phyloP scores from a whole-genome alignment of 2,329 filamentous ascomycete species.

The Aspergillus oerlinghausenensis region DNA sequence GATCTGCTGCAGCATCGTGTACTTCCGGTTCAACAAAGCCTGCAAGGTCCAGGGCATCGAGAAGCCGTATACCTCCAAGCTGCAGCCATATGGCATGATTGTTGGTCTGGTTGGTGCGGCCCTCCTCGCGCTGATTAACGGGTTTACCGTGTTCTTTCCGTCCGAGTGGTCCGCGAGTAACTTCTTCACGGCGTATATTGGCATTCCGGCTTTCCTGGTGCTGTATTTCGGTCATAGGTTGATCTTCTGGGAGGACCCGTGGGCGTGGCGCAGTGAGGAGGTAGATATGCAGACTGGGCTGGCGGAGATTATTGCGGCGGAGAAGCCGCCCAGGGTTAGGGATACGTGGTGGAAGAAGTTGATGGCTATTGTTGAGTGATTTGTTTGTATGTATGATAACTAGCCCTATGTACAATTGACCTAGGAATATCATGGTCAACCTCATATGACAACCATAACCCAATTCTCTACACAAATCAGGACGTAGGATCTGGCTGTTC shows the following conservation, averaged over 20 bases:
- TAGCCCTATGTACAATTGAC: too few relatives aligned
- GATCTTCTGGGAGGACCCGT: slow-evolving; percentile 46
- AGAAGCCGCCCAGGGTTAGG: slow-evolving; percentile 25
- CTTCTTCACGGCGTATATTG: slow-evolving; percentile 66
- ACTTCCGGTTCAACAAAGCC: slow-evolving; percentile 56
- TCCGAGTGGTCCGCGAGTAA: slow-evolving; percentile 57
- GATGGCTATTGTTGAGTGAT: slow-evolving; percentile 26
- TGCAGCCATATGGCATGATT: slow-evolving; percentile 64
- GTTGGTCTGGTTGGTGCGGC: slow-evolving; percentile 49
- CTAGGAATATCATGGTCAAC: too few relatives aligned
- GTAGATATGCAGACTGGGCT: slow-evolving; percentile 53
- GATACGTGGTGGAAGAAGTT: slow-evolving; percentile 32
- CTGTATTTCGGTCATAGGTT: slow-evolving; percentile 52
- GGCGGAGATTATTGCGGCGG: slow-evolving; percentile 50
- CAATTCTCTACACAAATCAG: too few relatives aligned
- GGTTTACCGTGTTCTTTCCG: slow-evolving; percentile 69
- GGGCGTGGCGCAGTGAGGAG: slow-evolving; percentile 46
- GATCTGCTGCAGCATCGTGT: slow-evolving; percentile 60
- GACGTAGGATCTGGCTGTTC: too few relatives aligned
- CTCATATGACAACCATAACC: too few relatives aligned
- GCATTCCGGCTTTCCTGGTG: slow-evolving; percentile 57
- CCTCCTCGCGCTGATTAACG: slow-evolving; percentile 68
- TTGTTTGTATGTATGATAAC: too few relatives aligned
- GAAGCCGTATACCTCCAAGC: slow-evolving; percentile 50
- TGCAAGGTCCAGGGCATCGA: slow-evolving; percentile 42